Base-by-base conservation (phyloP, 768 basidiomycete species). In the Candolleomyces efflorescens region DNA sequence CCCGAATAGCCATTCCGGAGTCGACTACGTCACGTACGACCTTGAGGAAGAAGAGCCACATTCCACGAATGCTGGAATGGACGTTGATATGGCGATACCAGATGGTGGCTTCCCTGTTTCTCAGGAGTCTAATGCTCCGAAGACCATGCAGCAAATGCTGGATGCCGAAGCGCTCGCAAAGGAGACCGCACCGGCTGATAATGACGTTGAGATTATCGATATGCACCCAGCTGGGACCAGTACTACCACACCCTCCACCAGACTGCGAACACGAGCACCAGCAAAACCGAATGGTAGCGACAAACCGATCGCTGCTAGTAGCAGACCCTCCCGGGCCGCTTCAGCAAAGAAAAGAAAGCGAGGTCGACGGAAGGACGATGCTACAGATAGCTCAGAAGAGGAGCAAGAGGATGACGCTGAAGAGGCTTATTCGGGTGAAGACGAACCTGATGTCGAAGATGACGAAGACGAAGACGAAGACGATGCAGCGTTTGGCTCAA, bases 71-170 rank as follows among this genome's bases (percentile, higher is more conserved):
- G 13, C 47, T 4, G 48, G 57, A n/a, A 44, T 56, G 18, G 24
- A 26, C 44, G 59, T 53, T 5, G 50, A 32, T 32, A 41, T 36
- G 27, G 10, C 23, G 38, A n/a, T 18, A 9, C 15, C 23, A 22
- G 18, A 18, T 27, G 49, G 32, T n/a, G 39, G 18, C 23, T 5
- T 23, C 27, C 54, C n/a, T 43, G 44, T 37, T n/a, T 41, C 9
- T 13, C 17, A 22, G 12, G 61, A 45, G 7, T 54, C 23, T 22
- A 46, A 59, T 18, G 56, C 64, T 22, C 72, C 85, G 13, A 87
- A 81, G 69, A 83, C 85, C 17, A 84, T 90, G 86, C 74, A 75
- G 27, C 79, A 89, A 61, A 73, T 89, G 24, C 26, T 47, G 18
- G 58, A 60, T 20, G 55, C 41, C 37, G 45, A 53, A 45, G 44